phyloP scores from a whole-genome alignment of 1,284 basidiomycete species.

The Ustilago curta region DNA sequence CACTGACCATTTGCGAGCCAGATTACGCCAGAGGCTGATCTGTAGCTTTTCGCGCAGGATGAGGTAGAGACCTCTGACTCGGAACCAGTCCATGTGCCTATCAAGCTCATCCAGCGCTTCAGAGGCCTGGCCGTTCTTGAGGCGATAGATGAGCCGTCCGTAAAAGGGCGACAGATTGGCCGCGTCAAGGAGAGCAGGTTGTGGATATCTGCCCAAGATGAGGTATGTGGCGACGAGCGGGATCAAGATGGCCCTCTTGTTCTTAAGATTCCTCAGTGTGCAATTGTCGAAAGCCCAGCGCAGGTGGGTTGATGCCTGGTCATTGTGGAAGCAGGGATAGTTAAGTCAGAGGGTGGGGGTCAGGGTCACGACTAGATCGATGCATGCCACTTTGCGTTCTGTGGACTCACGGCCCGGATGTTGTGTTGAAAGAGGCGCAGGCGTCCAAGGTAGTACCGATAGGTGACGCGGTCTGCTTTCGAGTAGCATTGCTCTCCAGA shows the following conservation, averaged over 20 bases:
- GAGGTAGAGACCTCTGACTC: conserved; percentile 68
- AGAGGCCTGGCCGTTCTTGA: conserved; percentile 65
- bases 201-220: conserved; percentile 69
- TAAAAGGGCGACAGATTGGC: conserved; percentile 63
- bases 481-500: conserved; percentile 67
- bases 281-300: conserved; percentile 69
- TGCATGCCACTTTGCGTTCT: not conserved
- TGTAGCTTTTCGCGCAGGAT: conserved; percentile 70
- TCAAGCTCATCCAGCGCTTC: conserved; percentile 62
- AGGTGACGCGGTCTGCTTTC: conserved; percentile 69
- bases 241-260: conserved; percentile 69
- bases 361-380: not conserved
- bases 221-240: conserved; percentile 69
- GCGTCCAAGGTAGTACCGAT: conserved; percentile 70
- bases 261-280: conserved; percentile 48
- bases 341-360: not conserved
- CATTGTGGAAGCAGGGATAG: not conserved
- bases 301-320: conserved; percentile 68
- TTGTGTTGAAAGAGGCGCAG: conserved; percentile 70
- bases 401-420: conserved; percentile 61
- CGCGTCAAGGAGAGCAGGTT: conserved; percentile 55
- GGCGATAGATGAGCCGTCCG: conserved; percentile 44
- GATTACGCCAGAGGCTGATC: conserved; percentile 70
- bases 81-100: conserved; percentile 66
- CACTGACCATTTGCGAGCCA: conserved; percentile 67